Evolutionary conservation across 768 basidiomycete genomes (phyloP).

Genomic region (Boletus rex-veris): DNA sequence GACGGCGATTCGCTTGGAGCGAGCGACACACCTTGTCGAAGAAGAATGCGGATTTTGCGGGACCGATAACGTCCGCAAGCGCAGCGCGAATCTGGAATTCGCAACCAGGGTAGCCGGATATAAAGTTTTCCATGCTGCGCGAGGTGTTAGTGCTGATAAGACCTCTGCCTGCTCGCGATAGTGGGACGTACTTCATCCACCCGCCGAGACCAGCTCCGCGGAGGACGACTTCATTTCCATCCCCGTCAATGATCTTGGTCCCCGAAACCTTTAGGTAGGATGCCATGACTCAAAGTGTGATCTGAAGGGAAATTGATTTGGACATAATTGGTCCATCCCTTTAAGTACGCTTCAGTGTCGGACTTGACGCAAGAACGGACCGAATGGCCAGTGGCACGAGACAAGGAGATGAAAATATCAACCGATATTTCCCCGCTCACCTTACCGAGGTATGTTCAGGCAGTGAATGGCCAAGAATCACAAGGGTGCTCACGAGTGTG

Average conservation of each 20-base stretch:
- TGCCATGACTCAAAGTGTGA: slow-evolving; percentile 11
- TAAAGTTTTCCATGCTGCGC: slow-evolving; percentile 72
- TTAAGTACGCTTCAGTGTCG: slow-evolving; percentile 1
- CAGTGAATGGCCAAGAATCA: not conserved
- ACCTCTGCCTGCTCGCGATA: not conserved
- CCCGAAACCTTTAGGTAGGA: slow-evolving; percentile 56
- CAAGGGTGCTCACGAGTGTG: not conserved
- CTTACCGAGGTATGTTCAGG: not conserved
- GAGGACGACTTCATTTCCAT: slow-evolving; percentile 56
- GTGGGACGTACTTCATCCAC: slow-evolving; percentile 73
- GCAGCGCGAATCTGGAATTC: slow-evolving; percentile 75
- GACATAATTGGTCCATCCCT: not conserved
- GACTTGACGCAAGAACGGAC: not conserved
- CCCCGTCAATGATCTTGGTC: slow-evolving; percentile 55
- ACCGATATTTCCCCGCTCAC: slow-evolving; percentile 19
- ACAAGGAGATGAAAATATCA: not conserved
- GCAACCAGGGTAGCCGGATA: slow-evolving; percentile 76
- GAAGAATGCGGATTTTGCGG: slow-evolving; percentile 69
- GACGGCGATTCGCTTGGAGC: not conserved
- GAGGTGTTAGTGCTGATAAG: slow-evolving; percentile 3
- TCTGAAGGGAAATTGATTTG: not conserved
- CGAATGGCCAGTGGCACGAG: not conserved
- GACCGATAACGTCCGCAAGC: slow-evolving; percentile 61
- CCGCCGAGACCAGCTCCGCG: slow-evolving; percentile 78
- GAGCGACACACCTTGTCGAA: slow-evolving; percentile 68